Base-by-base conservation (phyloP, 345 rosid genomes). In the Eucalyptus cloeziana region DNA sequence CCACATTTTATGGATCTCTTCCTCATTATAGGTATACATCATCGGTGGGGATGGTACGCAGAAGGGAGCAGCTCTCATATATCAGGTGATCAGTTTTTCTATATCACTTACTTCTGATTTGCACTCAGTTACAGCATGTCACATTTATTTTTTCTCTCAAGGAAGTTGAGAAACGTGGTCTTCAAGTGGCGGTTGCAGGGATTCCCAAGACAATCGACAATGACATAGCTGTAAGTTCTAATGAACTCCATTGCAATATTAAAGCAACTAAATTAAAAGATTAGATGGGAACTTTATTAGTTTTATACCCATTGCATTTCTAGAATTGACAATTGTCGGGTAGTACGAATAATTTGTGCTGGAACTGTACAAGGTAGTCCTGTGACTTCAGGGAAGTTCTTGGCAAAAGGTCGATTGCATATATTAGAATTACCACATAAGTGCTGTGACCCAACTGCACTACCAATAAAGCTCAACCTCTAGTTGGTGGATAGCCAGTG, bases 1-100 rank as follows among this genome's bases (percentile, higher is more conserved):
- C 21, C 44, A 67, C 54, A 62, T 71, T 24, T 19, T 51, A n/a
- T 87, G 76, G n/a, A 13, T 85, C 88, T 69, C 81, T 85, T 85
- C 86, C 52, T 89, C 47, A 85, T 91, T 87, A 21, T 88, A 97
- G 99, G 99, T 97, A 80, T 97, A 97, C 92, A 95, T 97, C 71
- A 95, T 97, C 89, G 99, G 99, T 88, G 99, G 99, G 88, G 97
- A 96, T 91, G 99, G 99, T 86, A 97, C 99, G 8, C 99, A 96
- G 79, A 94, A 90, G 86, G 98, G 99, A 88, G 99, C 99, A 58
- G 96, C 95, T 91, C 93, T 89, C 54, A 96, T 97, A 90, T 96
- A 94, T 91, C 76, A 97, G 96, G 99, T 96, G 90, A 89, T 86
- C 86, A n/a, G 24, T 76, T 86, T 87, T 86, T 86, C 87, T 37